Evolutionary conservation across 306 rosid genomes (phyloP).

Genomic region (Quercus rubra): DNA sequence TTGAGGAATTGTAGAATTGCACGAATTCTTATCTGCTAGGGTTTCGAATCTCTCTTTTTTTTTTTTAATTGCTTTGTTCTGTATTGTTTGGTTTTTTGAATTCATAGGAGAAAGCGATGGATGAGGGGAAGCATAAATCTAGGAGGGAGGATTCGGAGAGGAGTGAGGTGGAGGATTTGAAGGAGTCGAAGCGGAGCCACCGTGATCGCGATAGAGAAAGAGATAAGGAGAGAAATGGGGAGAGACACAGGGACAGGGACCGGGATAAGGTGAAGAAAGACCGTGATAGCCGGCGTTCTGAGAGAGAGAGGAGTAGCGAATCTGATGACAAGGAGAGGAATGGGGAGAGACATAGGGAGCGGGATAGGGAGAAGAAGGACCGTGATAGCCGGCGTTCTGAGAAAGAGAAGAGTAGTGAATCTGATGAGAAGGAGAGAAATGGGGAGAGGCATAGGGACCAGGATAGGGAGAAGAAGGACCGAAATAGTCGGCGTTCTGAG

Average conservation of each 20-base stretch:
- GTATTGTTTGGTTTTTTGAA: background rate
- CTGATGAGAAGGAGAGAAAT: conserved; percentile 19
- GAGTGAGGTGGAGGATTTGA: conserved; percentile 27
- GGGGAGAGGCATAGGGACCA: conserved; percentile 36
- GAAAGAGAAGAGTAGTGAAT: conserved; percentile 47
- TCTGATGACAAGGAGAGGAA: conserved; percentile 35
- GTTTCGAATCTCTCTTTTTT: background rate
- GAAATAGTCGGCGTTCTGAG: conserved; percentile 31
- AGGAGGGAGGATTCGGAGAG: conserved; percentile 48
- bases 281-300: background rate
- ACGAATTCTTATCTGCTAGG: too few species aligned
- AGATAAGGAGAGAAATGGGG: conserved; percentile 40
- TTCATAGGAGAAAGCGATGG: conserved; percentile 45
- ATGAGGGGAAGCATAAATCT: conserved; percentile 58
- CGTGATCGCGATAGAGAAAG: conserved; percentile 45
- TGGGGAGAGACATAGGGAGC: conserved; percentile 27
- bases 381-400: background rate
- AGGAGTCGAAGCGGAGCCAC: conserved; percentile 63
- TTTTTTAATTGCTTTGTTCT: background rate
- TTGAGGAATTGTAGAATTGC: too few species aligned
- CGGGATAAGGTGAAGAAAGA: conserved; percentile 40
- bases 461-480: conserved; percentile 42
- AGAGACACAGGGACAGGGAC: conserved; percentile 28
- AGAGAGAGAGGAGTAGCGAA: conserved; percentile 43
- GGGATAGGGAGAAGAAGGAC: conserved; percentile 48